These are phyloP conservation scores for Geotrichum cucujoidarum DNA, from an alignment of 1,139 yeast species.

Conservation along the genomic window DNA sequence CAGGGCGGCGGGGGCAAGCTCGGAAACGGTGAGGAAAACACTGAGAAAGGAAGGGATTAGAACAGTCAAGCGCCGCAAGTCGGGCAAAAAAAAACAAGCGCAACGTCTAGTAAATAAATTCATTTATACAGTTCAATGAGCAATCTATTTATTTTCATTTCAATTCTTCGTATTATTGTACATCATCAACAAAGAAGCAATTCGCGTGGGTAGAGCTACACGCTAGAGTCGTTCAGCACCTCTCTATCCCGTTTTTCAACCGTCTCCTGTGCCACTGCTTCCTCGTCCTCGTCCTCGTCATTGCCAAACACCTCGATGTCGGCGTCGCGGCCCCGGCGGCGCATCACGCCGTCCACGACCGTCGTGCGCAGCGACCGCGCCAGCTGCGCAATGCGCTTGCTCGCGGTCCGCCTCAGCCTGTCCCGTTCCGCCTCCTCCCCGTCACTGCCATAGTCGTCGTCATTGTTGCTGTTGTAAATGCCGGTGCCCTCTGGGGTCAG, in stretches of 20 bases:
- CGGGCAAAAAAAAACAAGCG: no score
- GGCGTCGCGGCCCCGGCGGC: conserved; percentile 86
- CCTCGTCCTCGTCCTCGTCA: conserved; percentile 18
- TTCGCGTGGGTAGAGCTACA: no score
- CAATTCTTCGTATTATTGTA: no score
- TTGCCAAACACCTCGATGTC: conserved; percentile 16
- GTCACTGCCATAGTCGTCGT: background rate
- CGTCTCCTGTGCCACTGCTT: conserved; percentile 26
- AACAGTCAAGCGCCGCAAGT: background rate
- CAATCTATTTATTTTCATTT: background rate
- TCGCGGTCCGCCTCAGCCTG: conserved; percentile 23
- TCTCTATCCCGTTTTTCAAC: conserved; percentile 40
- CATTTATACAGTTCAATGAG: no score
- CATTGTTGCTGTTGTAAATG: conserved; percentile 22
- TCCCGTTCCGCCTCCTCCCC: conserved; percentile 1
- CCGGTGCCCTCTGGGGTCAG: conserved; percentile 47
- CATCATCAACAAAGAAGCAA: background rate
- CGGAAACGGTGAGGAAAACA: no score
- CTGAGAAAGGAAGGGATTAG: no score
- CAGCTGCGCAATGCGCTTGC: conserved; percentile 9
- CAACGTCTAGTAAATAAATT: no score
- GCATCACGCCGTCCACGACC: conserved; percentile 89
- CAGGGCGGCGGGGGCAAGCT: no score
- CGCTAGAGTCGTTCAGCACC: conserved; percentile 35
- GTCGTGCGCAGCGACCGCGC: conserved; percentile 70